Evolutionary conservation across 1,284 basidiomycete species (phyloP).

Genomic region (Boletus smithii): DNA sequence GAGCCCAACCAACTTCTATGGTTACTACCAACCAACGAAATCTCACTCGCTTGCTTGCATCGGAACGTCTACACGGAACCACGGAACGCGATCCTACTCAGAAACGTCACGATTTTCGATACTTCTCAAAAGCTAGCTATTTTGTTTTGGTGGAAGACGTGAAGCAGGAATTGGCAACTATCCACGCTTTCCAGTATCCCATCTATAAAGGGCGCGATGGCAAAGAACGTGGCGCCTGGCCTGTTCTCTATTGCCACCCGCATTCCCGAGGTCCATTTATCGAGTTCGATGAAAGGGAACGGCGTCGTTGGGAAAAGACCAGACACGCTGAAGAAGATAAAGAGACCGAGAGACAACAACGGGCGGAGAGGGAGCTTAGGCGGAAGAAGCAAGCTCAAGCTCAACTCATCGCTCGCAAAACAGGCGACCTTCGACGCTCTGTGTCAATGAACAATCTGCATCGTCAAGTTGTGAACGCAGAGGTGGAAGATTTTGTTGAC

Average conservation of each 20-base stretch:
- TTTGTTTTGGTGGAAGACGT: slow-evolving; percentile 93
- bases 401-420: slow-evolving; percentile 38
- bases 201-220: slow-evolving; percentile 50
- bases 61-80: slow-evolving; percentile 85
- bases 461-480: slow-evolving; percentile 42
- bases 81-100: slow-evolving; percentile 88
- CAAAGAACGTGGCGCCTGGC: slow-evolving; percentile 57
- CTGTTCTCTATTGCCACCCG: slow-evolving; percentile 70
- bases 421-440: slow-evolving; percentile 67
- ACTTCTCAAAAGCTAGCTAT: slow-evolving; percentile 77
- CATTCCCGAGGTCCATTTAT: slow-evolving; percentile 68
- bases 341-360: slow-evolving; percentile 46
- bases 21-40: slow-evolving; percentile 35
- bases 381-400: slow-evolving; percentile 43
- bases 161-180: slow-evolving; percentile 71
- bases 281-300: slow-evolving; percentile 69
- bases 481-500: slow-evolving; percentile 41
- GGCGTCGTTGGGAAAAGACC: slow-evolving; percentile 56
- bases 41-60: slow-evolving; percentile 72
- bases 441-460: slow-evolving; percentile 78
- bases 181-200: slow-evolving; percentile 65
- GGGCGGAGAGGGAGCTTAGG: slow-evolving; percentile 40
- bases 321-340: slow-evolving; percentile 51
- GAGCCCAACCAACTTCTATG: slow-evolving; percentile 28
- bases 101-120: slow-evolving; percentile 83